Evolutionary conservation across 371 early-diverging fungal genomes (phyloP).

Genomic region (Apophysomyces ossiformis): DNA sequence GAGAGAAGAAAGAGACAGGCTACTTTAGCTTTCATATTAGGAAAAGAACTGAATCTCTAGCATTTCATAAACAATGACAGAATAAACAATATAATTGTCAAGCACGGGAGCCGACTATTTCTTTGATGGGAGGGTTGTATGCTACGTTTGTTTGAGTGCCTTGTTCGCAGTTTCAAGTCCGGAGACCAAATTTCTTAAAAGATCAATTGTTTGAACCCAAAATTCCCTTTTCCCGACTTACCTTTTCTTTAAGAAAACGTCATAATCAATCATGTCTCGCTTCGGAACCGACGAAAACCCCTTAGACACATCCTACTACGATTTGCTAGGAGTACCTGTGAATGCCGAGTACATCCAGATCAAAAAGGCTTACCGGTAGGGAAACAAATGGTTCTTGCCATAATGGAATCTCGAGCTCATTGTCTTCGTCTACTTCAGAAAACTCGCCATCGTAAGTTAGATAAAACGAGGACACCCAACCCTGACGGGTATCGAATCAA

Average conservation of each 20-base stretch:
- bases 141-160: too few species aligned
- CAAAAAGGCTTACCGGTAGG: conserved; percentile 91
- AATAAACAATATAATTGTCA: too few species aligned
- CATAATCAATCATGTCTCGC: conserved; percentile 32
- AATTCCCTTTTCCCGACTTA: too few species aligned
- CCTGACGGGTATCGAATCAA: conserved; percentile 8
- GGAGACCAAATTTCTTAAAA: too few species aligned
- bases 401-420: not conserved
- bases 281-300: conserved; percentile 76
- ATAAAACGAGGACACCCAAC: not conserved
- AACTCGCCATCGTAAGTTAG: conserved; percentile 49
- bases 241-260: not conserved
- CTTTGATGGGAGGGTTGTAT: too few species aligned
- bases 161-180: too few species aligned
- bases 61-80: too few species aligned
- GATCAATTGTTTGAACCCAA: too few species aligned
- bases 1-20: too few species aligned
- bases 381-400: not conserved
- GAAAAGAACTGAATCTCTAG: too few species aligned
- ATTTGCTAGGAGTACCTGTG: conserved; percentile 79
- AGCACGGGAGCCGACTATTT: too few species aligned
- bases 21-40: too few species aligned
- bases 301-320: conserved; percentile 82
- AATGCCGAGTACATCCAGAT: conserved; percentile 87
- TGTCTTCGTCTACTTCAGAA: conserved; percentile 27